A percentile compares a stretch with the other conserved stretches of the same genome.
These are phyloP conservation scores for Cardamine chenopodiifolia DNA, from an alignment of 345 rosid species.

Conservation along the genomic window DNA sequence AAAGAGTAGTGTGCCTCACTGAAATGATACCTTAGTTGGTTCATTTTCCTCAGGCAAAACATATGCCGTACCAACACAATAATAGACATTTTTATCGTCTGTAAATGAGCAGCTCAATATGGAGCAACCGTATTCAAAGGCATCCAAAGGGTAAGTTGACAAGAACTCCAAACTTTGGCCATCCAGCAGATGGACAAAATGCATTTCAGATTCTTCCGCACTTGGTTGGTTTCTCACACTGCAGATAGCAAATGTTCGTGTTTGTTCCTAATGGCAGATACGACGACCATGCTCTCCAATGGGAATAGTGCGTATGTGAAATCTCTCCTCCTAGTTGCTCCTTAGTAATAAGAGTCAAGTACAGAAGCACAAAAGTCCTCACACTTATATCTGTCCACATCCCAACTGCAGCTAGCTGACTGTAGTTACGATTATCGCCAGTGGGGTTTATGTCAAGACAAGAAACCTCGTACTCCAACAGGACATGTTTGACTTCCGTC, in stretches of 20 bases:
- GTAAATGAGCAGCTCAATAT: slow-evolving; percentile 88
- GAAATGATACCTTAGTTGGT: slow-evolving; percentile 70
- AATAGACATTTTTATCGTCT: slow-evolving; percentile 75
- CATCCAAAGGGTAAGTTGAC: slow-evolving; percentile 77
- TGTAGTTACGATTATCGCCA: slow-evolving; percentile 69
- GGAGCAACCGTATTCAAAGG: slow-evolving; percentile 90
- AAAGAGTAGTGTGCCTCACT: not conserved
- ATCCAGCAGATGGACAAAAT: slow-evolving; percentile 77
- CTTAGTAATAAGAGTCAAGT: slow-evolving; percentile 78
- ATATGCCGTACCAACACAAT: slow-evolving; percentile 94
- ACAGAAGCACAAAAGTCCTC: slow-evolving; percentile 76
- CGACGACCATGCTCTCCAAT: slow-evolving; percentile 92
- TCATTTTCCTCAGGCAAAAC: slow-evolving; percentile 90
- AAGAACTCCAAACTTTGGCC: slow-evolving; percentile 84
- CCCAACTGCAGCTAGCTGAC: slow-evolving; percentile 95
- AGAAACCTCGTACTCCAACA: slow-evolving; percentile 84
- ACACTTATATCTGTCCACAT: slow-evolving; percentile 99
- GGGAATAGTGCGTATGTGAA: slow-evolving; percentile 95
- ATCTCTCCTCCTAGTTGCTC: slow-evolving; percentile 95
- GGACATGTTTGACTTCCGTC: slow-evolving; percentile 67
- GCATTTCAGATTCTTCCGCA: slow-evolving; percentile 81
- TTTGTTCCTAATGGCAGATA: slow-evolving; percentile 93
- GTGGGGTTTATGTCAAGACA: slow-evolving; percentile 94
- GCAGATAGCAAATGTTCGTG: slow-evolving; percentile 88
- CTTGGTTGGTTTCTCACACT: slow-evolving; percentile 68